Evolutionary conservation across 345 rosid species (phyloP), one percentile per base, ranked within the genome.

Genomic region (Arabidopsis suecica): DNA sequence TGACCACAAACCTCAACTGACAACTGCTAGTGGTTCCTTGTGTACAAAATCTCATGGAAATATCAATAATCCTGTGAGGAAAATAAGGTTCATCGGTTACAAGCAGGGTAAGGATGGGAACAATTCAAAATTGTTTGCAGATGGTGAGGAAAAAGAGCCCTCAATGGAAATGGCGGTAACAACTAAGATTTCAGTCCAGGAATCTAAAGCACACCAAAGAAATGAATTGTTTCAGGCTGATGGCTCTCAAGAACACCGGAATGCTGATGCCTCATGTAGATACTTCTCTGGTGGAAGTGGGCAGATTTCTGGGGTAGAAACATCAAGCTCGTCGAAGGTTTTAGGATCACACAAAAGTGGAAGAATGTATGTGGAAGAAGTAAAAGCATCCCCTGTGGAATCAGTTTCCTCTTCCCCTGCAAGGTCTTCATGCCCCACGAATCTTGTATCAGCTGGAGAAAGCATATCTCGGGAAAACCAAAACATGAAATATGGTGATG

Each of bases 281-380:
- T 65, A 71, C 79, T 48, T 71, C 48, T 23, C 75, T 56, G 56
- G 80, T 72, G 86, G 80, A 78, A 61, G 66, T 67, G 78, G 77
- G 65, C 86, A 82, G 45, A 72, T 85, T 69, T 76, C 82, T 22
- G 68, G 57, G 69, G 72, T 86, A 40, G 83, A 86, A 48, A 78
- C 78, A 50, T 88, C 91, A 81, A 88, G 88, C 84, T 86, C 88
- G 55, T 86, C 90, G 48, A 89, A 84, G 81, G 82, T 88, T 69
- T 83, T 84, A 1, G 82, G 77, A 47, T 79, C 86, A 73, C 69
- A 53, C 50, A 84, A 81, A 80, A 76, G 25, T 44, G 74, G 74
- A 25, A 75, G 78, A 77, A 72, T 48, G 62, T 72, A 69, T 59
- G 66, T 71, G 63, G 83, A 71, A 68, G 82, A 80, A 65, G 75